Evolutionary conservation across 306 rosid species (phyloP).

Genomic region (Gillenia trifoliata): DNA sequence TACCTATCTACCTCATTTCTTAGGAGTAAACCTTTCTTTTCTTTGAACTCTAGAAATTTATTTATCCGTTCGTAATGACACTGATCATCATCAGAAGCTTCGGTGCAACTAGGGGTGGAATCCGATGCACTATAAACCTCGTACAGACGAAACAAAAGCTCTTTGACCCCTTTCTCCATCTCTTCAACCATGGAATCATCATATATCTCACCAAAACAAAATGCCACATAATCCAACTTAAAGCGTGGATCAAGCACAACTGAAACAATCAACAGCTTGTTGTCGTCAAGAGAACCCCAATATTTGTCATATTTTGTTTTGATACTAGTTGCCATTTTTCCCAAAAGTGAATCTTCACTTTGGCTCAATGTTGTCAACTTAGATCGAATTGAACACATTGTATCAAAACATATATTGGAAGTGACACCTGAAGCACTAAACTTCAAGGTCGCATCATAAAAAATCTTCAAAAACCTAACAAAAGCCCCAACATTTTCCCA

Average conservation of each 20-base stretch:
- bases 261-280: not conserved
- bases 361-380: no score
- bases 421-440: no score
- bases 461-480: not conserved
- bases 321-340: no score
- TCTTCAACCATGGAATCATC: not conserved
- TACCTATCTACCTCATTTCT: slow-evolving; percentile 4
- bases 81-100: not conserved
- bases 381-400: no score
- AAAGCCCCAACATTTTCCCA: no score
- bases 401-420: no score
- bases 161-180: not conserved
- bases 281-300: not conserved
- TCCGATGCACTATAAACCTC: not conserved
- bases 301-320: not conserved
- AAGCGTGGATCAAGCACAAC: not conserved
- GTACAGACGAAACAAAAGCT: not conserved
- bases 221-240: not conserved
- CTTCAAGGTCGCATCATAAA: not conserved
- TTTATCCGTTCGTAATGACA: not conserved
- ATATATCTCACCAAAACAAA: not conserved
- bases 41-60: not conserved
- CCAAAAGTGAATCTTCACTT: no score
- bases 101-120: not conserved
- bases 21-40: not conserved